Evolutionary conservation across 768 basidiomycete genomes (phyloP).

Genomic region (Tylopilus intermedius): DNA sequence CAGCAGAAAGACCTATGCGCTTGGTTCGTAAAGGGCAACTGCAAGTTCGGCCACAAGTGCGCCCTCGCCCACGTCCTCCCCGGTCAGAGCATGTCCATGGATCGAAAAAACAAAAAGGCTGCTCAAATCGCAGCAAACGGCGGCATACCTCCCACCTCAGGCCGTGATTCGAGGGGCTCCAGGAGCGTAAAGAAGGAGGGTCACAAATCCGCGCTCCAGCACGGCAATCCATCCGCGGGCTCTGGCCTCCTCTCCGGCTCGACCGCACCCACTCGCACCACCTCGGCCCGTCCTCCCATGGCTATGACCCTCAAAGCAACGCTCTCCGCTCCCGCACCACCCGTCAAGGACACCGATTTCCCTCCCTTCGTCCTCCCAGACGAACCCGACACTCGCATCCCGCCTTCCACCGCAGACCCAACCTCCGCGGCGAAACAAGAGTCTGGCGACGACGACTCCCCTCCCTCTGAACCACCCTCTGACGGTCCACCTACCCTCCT

Average conservation of each 20-base stretch:
- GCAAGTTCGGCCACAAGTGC: slow-evolving; percentile 77
- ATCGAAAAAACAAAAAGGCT: slow-evolving; percentile 94
- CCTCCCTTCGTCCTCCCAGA: slow-evolving; percentile 64
- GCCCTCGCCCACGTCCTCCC: slow-evolving; percentile 93
- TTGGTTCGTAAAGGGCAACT: slow-evolving; percentile 93
- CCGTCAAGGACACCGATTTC: slow-evolving; percentile 72
- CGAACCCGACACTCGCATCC: slow-evolving; percentile 35
- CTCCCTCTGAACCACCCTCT: slow-evolving; percentile 5
- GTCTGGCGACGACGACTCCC: slow-evolving; percentile 10
- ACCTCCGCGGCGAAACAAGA: not conserved
- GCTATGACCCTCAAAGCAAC: slow-evolving; percentile 66
- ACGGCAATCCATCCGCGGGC: slow-evolving; percentile 8
- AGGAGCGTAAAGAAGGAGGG: slow-evolving; percentile 37
- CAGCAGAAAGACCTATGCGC: slow-evolving; percentile 77
- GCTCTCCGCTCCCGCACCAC: slow-evolving; percentile 75
- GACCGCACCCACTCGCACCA: slow-evolving; percentile 60
- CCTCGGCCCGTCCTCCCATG: slow-evolving; percentile 54
- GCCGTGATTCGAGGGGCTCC: slow-evolving; percentile 29
- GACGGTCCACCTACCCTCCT: slow-evolving; percentile 11
- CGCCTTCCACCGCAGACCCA: slow-evolving; percentile 8
- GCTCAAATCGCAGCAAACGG: slow-evolving; percentile 63
- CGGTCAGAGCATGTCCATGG: slow-evolving; percentile 92
- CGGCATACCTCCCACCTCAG: slow-evolving; percentile 30
- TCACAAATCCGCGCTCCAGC: slow-evolving; percentile 20
- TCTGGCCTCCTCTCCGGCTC: slow-evolving; percentile 44